Evolutionary conservation across 495 filamentous ascomycete species (phyloP), one percentile per base, ranked within the genome.

Genomic region (Podospora bellae-mahoneyi): DNA sequence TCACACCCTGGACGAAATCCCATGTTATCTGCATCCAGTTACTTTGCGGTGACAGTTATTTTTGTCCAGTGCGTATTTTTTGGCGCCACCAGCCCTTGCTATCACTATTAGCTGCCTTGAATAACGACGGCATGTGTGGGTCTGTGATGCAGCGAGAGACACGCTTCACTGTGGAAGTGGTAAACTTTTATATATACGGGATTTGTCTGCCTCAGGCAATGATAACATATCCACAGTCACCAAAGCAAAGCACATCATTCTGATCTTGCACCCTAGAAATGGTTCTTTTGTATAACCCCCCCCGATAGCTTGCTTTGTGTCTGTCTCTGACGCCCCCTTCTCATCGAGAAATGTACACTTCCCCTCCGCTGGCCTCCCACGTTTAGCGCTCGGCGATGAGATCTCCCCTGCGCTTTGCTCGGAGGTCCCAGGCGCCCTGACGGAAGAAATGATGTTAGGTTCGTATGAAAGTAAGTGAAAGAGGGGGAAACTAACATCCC

Each of bases 381-480:
- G 7, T 32, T 32, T 86, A 96, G 75, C 78, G 95, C 78, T 99
- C 94, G 7, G 75, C 72, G 71, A 96, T 86, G 23, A 87, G 83
- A 77, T 99, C 93, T 27, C 91, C 93, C 75, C 84, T 90, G 74
- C 90, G 84, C 87, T 97, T 99, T 30, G 90, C 94, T 68, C 94
- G 88, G 65, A 97, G 71, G 39, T 96, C 86, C 72, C 82, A 97
- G 76, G 93, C 92, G 69, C 93, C 95, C 95, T 97, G 78, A 19
- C 19, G 30, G 3, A 19, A 3, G 5, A 23, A 44, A 19, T 63
- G 5, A n/a, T 27, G 66, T 19, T 53, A 10, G 2, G 26, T n/a
- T n/a, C 34, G 55, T 23, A 23, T 23, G 23, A 2, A 23, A 23
- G 23, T 23, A 23, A 23, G 23, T 23, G 23, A 23, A 23, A 23